A percentile compares a stretch with the other conserved stretches of the same genome.
Evolutionary conservation across 2,329 filamentous ascomycete genomes (phyloP).

Genomic region (Penicillium sp.): DNA sequence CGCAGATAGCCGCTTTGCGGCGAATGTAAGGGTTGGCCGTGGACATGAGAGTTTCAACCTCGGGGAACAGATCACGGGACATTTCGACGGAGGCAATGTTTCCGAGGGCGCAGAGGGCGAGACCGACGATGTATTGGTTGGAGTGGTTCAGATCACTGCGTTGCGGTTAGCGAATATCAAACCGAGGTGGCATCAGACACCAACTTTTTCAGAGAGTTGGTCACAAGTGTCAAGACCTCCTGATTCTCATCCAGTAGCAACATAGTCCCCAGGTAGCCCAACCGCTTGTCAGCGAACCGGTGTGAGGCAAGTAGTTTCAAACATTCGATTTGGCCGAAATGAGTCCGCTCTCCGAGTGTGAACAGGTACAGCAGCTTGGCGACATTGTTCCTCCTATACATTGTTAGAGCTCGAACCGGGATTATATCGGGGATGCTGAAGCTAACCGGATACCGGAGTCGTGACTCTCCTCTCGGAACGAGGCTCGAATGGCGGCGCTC

Average conservation of each 20-base stretch:
- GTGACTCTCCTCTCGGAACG: slow-evolving; percentile 94
- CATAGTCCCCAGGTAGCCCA: slow-evolving; percentile 96
- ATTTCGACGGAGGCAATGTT: slow-evolving; percentile 99
- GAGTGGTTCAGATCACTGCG: slow-evolving; percentile 89
- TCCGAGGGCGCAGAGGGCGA: slow-evolving; percentile 92
- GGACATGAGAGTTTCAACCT: slow-evolving; percentile 88
- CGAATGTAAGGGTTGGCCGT: slow-evolving; percentile 98
- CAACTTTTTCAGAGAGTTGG: slow-evolving; percentile 96
- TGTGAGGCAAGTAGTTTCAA: slow-evolving; percentile 95
- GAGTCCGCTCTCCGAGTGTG: slow-evolving; percentile 92
- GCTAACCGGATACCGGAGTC: slow-evolving; percentile 85
- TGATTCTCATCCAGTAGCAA: slow-evolving; percentile 96
- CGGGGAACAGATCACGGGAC: slow-evolving; percentile 94
- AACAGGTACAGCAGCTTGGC: slow-evolving; percentile 98
- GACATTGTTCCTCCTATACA: slow-evolving; percentile 88
- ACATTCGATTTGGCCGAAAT: slow-evolving; percentile 99
- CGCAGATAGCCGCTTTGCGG: slow-evolving; percentile 95
- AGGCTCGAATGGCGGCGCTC: slow-evolving; percentile 94
- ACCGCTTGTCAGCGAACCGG: slow-evolving; percentile 93
- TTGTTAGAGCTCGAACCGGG: slow-evolving; percentile 24
- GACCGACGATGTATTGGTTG: slow-evolving; percentile 97
- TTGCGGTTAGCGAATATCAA: slow-evolving; percentile 35
- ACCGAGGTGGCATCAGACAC: slow-evolving; percentile 21
- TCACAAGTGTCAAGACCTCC: slow-evolving; percentile 94
- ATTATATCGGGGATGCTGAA: slow-evolving; percentile 5